Evolutionary conservation across 2,329 filamentous ascomycete genomes (phyloP).

Genomic region (Calonectria ilicicola): DNA sequence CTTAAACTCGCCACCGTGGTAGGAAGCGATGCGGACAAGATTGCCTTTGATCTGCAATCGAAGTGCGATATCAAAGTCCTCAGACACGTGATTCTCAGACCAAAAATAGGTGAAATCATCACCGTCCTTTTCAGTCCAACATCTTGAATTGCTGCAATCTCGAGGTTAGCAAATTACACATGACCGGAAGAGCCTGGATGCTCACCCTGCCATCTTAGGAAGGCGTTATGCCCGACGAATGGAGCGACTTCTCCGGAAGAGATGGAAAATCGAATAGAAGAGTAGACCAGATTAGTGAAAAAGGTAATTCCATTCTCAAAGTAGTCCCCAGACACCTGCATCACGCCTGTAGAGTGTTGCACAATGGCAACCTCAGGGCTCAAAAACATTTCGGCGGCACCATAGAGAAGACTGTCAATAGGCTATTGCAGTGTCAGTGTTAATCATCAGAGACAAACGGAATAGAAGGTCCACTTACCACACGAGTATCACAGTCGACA

Average conservation of each 20-base stretch:
- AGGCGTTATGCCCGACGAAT: slow-evolving; percentile 16
- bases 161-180: neutral
- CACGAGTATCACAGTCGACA: slow-evolving; percentile 76
- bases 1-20: slow-evolving; percentile 13
- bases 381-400: slow-evolving; percentile 14
- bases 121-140: neutral
- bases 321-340: slow-evolving; percentile 17
- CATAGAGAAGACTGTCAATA: slow-evolving; percentile 7
- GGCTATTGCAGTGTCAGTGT: neutral
- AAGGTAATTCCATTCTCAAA: slow-evolving; percentile 20
- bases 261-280: slow-evolving; percentile 15
- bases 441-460: accelerated
- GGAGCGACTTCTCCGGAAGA: slow-evolving; percentile 12
- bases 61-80: slow-evolving; percentile 18
- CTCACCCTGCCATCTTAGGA: slow-evolving; percentile 12
- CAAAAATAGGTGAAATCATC: slow-evolving; percentile 4
- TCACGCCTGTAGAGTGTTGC: slow-evolving; percentile 15
- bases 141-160: slow-evolving; percentile 9
- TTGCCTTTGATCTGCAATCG: slow-evolving; percentile 20
- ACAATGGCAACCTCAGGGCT: slow-evolving; percentile 18
- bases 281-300: slow-evolving; percentile 17
- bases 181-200: too few species aligned
- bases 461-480: slow-evolving; percentile 45
- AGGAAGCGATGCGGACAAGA: slow-evolving; percentile 14
- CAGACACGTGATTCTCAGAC: slow-evolving; percentile 17